These are phyloP conservation scores for Solanum pinnatisectum DNA, from an alignment of 257 asterid species.

Conservation along the genomic window DNA sequence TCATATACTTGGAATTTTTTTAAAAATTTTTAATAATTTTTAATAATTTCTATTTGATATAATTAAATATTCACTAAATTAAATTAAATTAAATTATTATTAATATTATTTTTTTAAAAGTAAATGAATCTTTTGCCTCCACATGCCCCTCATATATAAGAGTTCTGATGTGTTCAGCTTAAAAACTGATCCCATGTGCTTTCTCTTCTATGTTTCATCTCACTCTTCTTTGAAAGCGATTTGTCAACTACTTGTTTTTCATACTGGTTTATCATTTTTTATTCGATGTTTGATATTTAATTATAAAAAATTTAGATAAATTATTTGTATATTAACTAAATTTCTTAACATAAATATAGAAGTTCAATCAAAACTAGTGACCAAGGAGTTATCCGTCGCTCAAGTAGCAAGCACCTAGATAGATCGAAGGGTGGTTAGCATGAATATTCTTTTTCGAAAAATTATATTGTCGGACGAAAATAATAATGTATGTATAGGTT, in stretches of 20 bases:
- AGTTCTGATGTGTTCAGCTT: slow-evolving; percentile 21
- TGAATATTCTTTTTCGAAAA: not conserved
- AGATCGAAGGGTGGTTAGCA: not conserved
- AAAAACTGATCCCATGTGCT: slow-evolving; percentile 52
- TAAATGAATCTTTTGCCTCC: slow-evolving; percentile 33
- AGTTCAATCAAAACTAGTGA: not conserved
- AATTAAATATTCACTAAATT: not conserved
- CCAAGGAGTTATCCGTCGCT: not conserved
- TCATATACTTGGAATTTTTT: not conserved
- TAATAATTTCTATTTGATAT: not conserved
- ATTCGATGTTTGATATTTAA: not conserved
- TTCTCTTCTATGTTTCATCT: slow-evolving; percentile 37
- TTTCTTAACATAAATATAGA: not conserved
- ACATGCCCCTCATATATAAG: slow-evolving; percentile 30
- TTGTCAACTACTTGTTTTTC: slow-evolving; percentile 35
- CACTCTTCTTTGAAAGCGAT: slow-evolving; percentile 52
- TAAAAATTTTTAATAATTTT: fast-evolving
- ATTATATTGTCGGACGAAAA: not conserved
- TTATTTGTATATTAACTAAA: not conserved
- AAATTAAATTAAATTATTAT: slow-evolving; percentile 1
- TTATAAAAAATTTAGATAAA: not conserved
- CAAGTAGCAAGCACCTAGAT: not conserved
- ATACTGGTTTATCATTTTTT: not conserved
- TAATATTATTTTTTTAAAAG: not conserved
- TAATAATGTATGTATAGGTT: not conserved